Conservation (phyloP, 805 yeast species). For the Debaryomyces castellii region DNA sequence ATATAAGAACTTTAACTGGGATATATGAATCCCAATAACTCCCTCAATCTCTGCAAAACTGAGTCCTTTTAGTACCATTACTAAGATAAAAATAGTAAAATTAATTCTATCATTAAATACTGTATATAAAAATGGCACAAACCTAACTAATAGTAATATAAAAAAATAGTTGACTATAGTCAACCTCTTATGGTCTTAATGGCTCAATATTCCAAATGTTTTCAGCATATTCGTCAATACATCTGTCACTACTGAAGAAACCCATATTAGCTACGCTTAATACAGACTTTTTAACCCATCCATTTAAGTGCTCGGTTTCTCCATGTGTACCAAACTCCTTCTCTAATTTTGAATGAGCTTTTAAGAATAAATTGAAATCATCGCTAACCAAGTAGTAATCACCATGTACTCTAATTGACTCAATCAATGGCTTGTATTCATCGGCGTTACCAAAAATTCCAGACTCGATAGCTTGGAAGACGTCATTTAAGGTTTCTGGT, state of each 20-base stretch:
- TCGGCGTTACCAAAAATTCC: constrained; percentile 72
- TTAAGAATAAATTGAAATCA: constrained; percentile 84
- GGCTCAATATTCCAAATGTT: constrained; percentile 93
- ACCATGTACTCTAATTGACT: constrained; percentile 69
- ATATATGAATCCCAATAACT: background rate
- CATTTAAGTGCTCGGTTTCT: constrained; percentile 52
- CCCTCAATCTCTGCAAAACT: background rate
- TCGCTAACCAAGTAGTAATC: constrained; percentile 86
- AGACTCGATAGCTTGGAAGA: constrained; percentile 62
- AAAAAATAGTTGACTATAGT: too few species aligned
- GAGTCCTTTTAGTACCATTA: background rate
- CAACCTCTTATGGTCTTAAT: constrained; percentile 26
- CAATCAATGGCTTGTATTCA: constrained; percentile 67
- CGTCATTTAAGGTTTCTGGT: constrained; percentile 60
- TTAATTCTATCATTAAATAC: background rate
- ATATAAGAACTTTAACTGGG: background rate
- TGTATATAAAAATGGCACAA: background rate
- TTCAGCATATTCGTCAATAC: constrained; percentile 89
- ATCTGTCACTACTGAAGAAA: constrained; percentile 86
- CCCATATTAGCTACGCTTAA: constrained; percentile 89
- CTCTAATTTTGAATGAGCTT: constrained; percentile 78
- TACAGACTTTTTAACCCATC: constrained; percentile 78
- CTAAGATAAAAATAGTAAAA: background rate
- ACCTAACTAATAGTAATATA: background rate
- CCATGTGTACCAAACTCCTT: constrained; percentile 55